phyloP scores from a whole-genome alignment of 805 yeast species.

The Ogataea haglerorum region DNA sequence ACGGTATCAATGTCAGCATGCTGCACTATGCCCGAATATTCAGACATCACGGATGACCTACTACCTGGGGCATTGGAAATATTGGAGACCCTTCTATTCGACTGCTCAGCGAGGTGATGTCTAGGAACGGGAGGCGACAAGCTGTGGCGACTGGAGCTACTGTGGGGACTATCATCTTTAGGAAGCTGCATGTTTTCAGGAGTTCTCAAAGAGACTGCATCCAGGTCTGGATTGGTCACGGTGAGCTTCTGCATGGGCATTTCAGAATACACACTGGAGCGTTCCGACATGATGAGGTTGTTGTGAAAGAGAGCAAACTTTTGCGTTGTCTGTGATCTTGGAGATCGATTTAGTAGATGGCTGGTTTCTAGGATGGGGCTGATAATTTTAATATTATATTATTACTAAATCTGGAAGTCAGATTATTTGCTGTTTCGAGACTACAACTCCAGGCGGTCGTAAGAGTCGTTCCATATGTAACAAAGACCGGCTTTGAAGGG shows the following conservation, averaged over 20 bases:
- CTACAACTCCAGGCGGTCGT: slow-evolving; percentile 7
- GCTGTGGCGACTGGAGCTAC: neutral
- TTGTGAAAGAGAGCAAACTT: neutral
- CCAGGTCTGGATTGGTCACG: slow-evolving; percentile 5
- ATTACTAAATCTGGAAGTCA: slow-evolving; percentile 7
- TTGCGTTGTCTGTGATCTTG: neutral
- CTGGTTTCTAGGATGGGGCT: slow-evolving; percentile 14
- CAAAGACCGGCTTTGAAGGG: neutral
- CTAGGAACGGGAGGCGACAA: neutral
- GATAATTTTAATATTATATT: neutral
- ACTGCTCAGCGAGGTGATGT: slow-evolving; percentile 1
- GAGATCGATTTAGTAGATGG: slow-evolving; percentile 9
- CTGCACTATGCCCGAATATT: slow-evolving; percentile 38
- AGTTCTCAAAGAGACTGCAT: neutral
- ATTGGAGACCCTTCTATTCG: slow-evolving; percentile 6
- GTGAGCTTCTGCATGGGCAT: slow-evolving; percentile 5
- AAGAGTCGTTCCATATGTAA: slow-evolving; percentile 14
- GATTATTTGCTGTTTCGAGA: neutral
- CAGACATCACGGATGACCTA: slow-evolving; percentile 33
- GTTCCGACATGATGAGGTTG: slow-evolving; percentile 4
- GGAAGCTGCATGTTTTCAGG: slow-evolving; percentile 3
- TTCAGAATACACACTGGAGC: slow-evolving; percentile 6
- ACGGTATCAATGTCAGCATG: slow-evolving; percentile 35
- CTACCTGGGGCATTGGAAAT: slow-evolving; percentile 20
- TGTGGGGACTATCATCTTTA: slow-evolving; percentile 2